Evolutionary conservation across 768 basidiomycete species (phyloP), one percentile per base, ranked within the genome.

Genomic region (Boletales sp.): DNA sequence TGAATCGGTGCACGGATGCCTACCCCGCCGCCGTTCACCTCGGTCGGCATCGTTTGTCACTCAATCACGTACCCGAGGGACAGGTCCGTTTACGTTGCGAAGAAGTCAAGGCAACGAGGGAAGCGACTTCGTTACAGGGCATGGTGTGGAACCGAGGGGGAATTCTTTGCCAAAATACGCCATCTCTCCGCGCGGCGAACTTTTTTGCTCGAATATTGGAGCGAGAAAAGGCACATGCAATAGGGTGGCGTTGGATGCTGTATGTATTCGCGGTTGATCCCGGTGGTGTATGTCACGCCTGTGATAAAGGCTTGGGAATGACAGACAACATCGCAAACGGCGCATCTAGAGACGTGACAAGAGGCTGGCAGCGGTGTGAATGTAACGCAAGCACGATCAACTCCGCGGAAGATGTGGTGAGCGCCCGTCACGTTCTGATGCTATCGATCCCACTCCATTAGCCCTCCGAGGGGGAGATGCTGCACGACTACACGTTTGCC

Each of bases 401-500:
- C 46, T 54, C 61, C 62, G 54, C 59, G 63, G 57, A 49, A 37
- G 18, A 34, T 42, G 19, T 40, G 47, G 41, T 21, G 8, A 39
- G 30, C 40, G 19, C 39, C n/a, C 33, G 59, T 45, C 32, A 46
- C 31, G 28, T 34, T 18, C 30, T 21, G 14, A 18, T n/a, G 36
- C 48, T 57, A 63, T 28, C 40, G 42, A 51, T 72, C 74, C 90
- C 90, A 91, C 60, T 82, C 80, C 48, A 94, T 70, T 21, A 92
- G 59, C 1, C 90, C 88, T 17, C 93, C 94, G 19, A 96, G 76
- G 8, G 88, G 87, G 43, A 97, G 73, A 64, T 96, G 94, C 66
- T 98, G 94, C 4, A 97, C 91, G 5, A 97, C 95, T n/a, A 97
- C 94, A 14, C 90, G 80, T 69, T 97, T 97, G 14, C 86, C 84